phyloP scores from a whole-genome alignment of 2,329 filamentous ascomycete species.

The Bisporella sp. region DNA sequence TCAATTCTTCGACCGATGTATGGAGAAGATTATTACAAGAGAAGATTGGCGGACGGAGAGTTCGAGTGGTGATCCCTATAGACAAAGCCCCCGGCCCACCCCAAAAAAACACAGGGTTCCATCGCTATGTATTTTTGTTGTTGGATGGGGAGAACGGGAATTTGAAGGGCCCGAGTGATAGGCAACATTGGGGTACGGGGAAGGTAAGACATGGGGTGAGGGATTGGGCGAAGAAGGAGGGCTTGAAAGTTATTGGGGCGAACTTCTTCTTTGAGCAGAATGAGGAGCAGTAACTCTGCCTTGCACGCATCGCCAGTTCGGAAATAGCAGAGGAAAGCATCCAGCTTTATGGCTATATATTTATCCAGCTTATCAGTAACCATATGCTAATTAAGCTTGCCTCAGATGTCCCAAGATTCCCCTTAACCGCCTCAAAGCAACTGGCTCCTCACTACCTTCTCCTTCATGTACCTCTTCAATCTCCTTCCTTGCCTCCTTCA shows the following conservation, averaged over 20 bases:
- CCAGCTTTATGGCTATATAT: background rate
- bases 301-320: background rate
- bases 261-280: slow-evolving; percentile 31
- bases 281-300: slow-evolving; percentile 32
- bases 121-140: slow-evolving; percentile 50
- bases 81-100: slow-evolving; percentile 50
- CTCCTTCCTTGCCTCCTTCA: slow-evolving; percentile 49
- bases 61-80: slow-evolving; percentile 4
- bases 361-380: background rate
- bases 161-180: slow-evolving; percentile 38
- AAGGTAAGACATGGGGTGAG: slow-evolving; percentile 40
- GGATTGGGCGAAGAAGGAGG: slow-evolving; percentile 42
- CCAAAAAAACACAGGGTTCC: slow-evolving; percentile 42
- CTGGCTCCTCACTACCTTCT: slow-evolving; percentile 10
- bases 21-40: background rate
- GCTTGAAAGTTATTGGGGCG: slow-evolving; percentile 38
- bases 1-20: background rate
- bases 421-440: slow-evolving; percentile 14
- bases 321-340: background rate
- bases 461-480: slow-evolving; percentile 35
- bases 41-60: background rate
- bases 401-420: slow-evolving; percentile 19
- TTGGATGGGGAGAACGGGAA: slow-evolving; percentile 34
- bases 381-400: slow-evolving; percentile 1
- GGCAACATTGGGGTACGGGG: slow-evolving; percentile 48